Conservation (phyloP, 257 asterid genomes). For the Solanum neorickii region DNA sequence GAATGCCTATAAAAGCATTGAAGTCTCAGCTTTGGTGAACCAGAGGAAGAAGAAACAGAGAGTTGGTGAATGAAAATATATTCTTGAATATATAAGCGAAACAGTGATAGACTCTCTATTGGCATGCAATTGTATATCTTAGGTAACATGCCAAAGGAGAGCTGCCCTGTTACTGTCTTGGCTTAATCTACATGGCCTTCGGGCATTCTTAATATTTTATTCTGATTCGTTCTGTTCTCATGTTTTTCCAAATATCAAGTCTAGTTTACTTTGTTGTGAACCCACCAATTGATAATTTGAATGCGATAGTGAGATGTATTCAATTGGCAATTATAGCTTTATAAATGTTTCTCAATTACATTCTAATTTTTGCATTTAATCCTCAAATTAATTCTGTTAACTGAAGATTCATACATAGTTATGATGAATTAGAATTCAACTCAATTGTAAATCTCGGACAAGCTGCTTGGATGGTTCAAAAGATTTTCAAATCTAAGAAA, state of each 20-base stretch:
- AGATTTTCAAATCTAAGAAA: background rate
- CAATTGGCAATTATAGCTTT: background rate
- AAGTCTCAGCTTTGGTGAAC: background rate
- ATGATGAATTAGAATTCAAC: too few relatives aligned
- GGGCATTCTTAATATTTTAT: background rate
- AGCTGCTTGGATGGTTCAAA: background rate
- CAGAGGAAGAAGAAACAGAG: background rate
- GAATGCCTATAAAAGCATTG: background rate
- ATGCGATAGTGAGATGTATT: background rate
- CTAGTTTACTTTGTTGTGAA: background rate
- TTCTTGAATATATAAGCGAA: background rate
- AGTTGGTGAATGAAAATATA: background rate
- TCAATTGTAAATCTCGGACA: background rate
- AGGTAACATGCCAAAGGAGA: background rate
- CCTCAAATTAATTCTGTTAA: background rate
- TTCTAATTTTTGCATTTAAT: too few relatives aligned
- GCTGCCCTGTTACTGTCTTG: background rate
- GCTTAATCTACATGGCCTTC: background rate
- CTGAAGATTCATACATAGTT: background rate
- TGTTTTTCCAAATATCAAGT: background rate
- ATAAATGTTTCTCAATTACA: background rate
- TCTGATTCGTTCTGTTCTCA: background rate
- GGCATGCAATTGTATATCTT: background rate
- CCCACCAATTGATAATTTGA: background rate
- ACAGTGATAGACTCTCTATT: conserved; percentile 8